phyloP scores from a whole-genome alignment of 331 rosid species.

The Malus hybrid region DNA sequence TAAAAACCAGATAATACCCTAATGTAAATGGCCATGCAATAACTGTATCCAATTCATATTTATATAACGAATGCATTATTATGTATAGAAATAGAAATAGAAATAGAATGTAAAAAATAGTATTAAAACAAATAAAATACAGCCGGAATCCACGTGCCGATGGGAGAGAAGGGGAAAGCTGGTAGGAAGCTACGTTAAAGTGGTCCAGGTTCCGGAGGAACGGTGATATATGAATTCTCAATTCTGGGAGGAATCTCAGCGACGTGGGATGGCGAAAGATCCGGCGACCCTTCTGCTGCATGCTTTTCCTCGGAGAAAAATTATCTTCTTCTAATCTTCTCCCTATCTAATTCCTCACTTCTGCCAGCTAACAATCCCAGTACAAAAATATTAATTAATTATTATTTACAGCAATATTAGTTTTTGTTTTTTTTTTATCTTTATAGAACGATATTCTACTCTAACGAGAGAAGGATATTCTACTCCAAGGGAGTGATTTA shows the following conservation, averaged over 20 bases:
- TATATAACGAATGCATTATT: not conserved
- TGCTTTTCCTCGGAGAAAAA: not conserved
- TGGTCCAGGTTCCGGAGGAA: not conserved
- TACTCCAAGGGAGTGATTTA: too few species aligned
- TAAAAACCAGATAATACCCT: too few species aligned
- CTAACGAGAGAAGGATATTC: too few species aligned
- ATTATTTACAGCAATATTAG: not conserved
- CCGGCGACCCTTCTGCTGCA: constrained; percentile 60
- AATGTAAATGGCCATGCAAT: too few species aligned
- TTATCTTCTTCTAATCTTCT: not conserved
- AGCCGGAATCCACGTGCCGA: constrained; percentile 40
- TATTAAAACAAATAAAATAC: constrained; percentile 1
- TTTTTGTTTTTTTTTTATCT: too few species aligned
- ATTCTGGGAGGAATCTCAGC: constrained; percentile 40
- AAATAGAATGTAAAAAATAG: constrained; percentile 24
- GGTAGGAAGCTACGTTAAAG: constrained; percentile 26
- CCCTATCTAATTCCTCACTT: not conserved
- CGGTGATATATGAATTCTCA: not conserved
- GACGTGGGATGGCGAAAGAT: constrained; percentile 71
- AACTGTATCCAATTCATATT: too few species aligned
- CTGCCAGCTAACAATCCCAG: constrained; percentile 72
- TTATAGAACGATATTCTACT: too few species aligned
- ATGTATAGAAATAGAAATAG: not conserved
- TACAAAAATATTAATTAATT: not conserved
- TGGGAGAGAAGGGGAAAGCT: constrained; percentile 23